Evolutionary conservation across 139 green algal genomes (phyloP).

Genomic region (Zygnema circumcarinatum): DNA sequence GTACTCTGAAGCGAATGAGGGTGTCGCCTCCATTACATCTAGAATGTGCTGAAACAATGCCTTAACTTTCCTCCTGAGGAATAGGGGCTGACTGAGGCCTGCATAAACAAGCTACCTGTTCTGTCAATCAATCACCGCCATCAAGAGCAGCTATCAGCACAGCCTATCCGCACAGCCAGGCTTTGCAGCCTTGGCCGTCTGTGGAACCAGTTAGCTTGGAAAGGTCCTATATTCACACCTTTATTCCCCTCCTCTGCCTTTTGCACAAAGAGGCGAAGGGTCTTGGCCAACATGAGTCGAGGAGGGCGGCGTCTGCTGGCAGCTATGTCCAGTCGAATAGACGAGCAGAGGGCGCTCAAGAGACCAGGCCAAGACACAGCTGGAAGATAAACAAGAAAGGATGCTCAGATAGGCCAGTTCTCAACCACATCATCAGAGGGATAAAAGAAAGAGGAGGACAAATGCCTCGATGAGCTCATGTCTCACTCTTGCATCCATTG

Average conservation of each 20-base stretch:
- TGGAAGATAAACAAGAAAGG: background rate
- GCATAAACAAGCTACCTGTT: background rate
- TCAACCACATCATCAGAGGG: background rate
- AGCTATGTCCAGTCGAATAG: background rate
- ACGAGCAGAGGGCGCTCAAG: conserved; percentile 18
- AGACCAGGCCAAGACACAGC: conserved; percentile 23
- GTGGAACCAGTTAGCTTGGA: too few species aligned
- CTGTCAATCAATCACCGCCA: too few species aligned
- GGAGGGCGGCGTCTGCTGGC: conserved; percentile 16
- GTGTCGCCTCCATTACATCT: background rate
- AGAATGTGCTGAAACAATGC: conserved; percentile 22
- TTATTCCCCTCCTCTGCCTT: conserved; percentile 20
- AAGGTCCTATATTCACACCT: too few species aligned
- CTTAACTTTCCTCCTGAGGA: conserved; percentile 17
- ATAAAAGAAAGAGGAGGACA: background rate
- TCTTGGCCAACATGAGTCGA: conserved; percentile 14
- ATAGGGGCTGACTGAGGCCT: background rate
- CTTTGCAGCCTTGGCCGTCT: too few species aligned
- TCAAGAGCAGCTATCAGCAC: too few species aligned
- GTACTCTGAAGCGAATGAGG: conserved; percentile 25
- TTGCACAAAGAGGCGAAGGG: conserved; percentile 25
- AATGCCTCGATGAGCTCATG: background rate
- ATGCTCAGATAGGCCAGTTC: conserved; percentile 6
- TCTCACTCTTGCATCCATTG: background rate
- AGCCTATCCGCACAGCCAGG: too few species aligned